Percentiles rank a stretch among this genome's conserved stretches.
Evolutionary conservation across 345 rosid genomes (phyloP).

Genomic region (Citrus glauca): DNA sequence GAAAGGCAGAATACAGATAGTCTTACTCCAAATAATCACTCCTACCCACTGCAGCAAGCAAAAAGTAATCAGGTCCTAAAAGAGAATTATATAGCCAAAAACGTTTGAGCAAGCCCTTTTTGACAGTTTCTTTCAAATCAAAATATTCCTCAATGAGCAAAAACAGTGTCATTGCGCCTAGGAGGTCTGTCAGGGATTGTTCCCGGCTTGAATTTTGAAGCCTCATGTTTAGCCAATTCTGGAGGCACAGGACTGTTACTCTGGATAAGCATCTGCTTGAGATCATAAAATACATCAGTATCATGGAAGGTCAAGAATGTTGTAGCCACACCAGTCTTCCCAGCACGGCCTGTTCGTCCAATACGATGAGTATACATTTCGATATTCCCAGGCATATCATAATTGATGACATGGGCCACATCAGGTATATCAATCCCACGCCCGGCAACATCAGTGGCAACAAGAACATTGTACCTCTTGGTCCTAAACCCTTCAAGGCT

Average conservation of each 20-base stretch:
- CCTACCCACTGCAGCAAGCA: background rate
- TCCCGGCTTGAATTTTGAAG: conserved; percentile 94
- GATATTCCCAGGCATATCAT: conserved; percentile 83
- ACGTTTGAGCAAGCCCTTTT: background rate
- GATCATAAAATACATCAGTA: conserved; percentile 86
- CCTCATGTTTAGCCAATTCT: conserved; percentile 91
- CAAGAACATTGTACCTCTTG: conserved; percentile 83
- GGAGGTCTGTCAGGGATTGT: conserved; percentile 88
- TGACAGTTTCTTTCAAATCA: conserved; percentile 2
- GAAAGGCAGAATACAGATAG: background rate
- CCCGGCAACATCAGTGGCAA: conserved; percentile 93
- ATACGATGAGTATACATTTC: conserved; percentile 95
- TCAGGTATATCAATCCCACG: conserved; percentile 97
- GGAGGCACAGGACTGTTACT: conserved; percentile 90
- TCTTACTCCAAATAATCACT: conserved; percentile 1
- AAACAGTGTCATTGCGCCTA: conserved; percentile 84
- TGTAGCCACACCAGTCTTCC: conserved; percentile 90
- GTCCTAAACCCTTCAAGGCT: conserved; percentile 89
- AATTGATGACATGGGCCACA: conserved; percentile 93
- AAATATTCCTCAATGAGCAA: conserved; percentile 46
- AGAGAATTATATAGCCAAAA: background rate
- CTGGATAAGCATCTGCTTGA: conserved; percentile 96
- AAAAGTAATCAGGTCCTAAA: background rate
- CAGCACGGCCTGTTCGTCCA: conserved; percentile 96
- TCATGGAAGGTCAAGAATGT: conserved; percentile 85